phyloP scores from a whole-genome alignment of 352 stramenopile species.

The Phytophthora aleatoria region DNA sequence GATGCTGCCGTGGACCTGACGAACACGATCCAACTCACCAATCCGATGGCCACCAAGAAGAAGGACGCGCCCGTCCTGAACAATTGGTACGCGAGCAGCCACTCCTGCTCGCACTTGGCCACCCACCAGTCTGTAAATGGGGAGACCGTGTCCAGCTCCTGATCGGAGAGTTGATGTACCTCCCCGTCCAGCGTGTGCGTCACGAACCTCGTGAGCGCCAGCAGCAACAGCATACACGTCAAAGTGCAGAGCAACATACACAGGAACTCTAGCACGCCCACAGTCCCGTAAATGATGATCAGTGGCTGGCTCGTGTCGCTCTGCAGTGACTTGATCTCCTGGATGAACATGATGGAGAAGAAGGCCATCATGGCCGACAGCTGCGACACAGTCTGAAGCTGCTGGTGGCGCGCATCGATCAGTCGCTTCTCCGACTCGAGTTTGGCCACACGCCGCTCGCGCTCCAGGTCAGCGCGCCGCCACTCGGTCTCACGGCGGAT shows the following conservation, averaged over 20 bases:
- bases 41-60: slow-evolving; percentile 60
- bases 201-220: slow-evolving; percentile 79
- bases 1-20: slow-evolving; percentile 44
- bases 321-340: slow-evolving; percentile 64
- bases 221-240: slow-evolving; percentile 69
- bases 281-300: slow-evolving; percentile 61
- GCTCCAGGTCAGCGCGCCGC: slow-evolving; percentile 72
- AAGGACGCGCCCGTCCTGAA: slow-evolving; percentile 66
- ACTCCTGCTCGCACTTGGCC: slow-evolving; percentile 72
- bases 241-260: slow-evolving; percentile 78
- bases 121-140: slow-evolving; percentile 78
- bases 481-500: slow-evolving; percentile 69
- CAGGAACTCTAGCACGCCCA: slow-evolving; percentile 70
- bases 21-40: slow-evolving; percentile 74
- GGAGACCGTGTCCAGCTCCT: slow-evolving; percentile 70
- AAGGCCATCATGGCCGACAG: slow-evolving; percentile 67
- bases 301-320: slow-evolving; percentile 50
- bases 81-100: slow-evolving; percentile 69
- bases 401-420: slow-evolving; percentile 70
- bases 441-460: slow-evolving; percentile 71
- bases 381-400: slow-evolving; percentile 67
- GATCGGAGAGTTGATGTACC: slow-evolving; percentile 51
- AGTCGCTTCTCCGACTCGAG: slow-evolving; percentile 81
- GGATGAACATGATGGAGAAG: slow-evolving; percentile 78
- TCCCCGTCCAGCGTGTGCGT: slow-evolving; percentile 80